Evolutionary conservation across 1,284 basidiomycete genomes (phyloP).

Genomic region (Somion occarium): DNA sequence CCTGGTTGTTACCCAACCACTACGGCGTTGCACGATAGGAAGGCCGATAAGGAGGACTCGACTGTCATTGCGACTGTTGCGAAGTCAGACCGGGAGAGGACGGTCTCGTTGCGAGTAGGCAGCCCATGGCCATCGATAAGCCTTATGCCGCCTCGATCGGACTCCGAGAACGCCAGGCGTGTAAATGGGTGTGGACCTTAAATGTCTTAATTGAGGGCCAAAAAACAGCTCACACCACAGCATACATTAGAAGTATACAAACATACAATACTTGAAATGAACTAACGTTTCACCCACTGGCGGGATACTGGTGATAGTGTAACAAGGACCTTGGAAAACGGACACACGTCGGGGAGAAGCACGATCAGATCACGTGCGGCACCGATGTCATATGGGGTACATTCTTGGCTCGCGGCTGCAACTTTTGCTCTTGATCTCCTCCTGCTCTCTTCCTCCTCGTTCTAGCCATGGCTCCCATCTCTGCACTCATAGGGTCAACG

Average conservation of each 20-base stretch:
- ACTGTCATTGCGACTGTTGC: not conserved
- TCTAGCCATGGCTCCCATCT: conserved; percentile 20
- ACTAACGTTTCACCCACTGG: too few relatives aligned
- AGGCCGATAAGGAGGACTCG: not conserved
- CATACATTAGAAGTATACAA: too few relatives aligned
- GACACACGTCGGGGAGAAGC: not conserved
- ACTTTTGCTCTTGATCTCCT: conserved; percentile 1
- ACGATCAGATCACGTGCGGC: conserved; percentile 6
- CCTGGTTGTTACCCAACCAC: too few relatives aligned
- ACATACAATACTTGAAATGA: too few relatives aligned
- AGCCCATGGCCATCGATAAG: not conserved
- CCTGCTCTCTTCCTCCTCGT: conserved; percentile 7
- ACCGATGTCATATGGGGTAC: conserved; percentile 10
- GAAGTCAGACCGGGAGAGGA: not conserved
- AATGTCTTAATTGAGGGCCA: too few relatives aligned
- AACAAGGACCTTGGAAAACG: not conserved
- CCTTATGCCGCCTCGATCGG: not conserved
- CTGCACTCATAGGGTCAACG: conserved; percentile 17
- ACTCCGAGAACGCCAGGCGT: not conserved
- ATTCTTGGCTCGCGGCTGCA: conserved; percentile 11
- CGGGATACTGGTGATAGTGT: not conserved
- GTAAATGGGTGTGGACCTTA: not conserved
- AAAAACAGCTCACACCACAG: too few relatives aligned
- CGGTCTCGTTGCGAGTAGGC: too few relatives aligned
- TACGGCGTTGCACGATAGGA: not conserved